Percentiles rank a stretch among this genome's conserved stretches.
Evolutionary conservation across 495 filamentous ascomycete species (phyloP).

Genomic region (Aspergillus haitiensis): DNA sequence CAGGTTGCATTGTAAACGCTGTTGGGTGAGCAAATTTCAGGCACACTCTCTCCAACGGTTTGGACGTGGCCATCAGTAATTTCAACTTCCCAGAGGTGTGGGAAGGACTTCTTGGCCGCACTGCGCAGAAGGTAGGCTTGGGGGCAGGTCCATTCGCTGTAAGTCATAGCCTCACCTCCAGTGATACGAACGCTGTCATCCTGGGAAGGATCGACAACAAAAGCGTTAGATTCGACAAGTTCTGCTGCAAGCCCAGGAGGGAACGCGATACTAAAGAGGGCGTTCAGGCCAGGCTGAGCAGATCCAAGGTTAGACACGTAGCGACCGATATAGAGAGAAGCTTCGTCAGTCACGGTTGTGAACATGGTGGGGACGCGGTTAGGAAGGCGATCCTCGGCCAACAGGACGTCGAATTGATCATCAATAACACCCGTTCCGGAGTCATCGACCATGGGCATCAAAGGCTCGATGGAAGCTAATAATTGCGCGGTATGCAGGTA

Average conservation of each 20-base stretch:
- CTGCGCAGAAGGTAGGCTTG: slow-evolving; percentile 30
- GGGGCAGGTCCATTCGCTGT: slow-evolving; percentile 33
- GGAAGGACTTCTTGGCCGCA: slow-evolving; percentile 17
- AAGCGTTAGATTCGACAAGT: slow-evolving; percentile 22
- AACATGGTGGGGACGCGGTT: slow-evolving; percentile 34
- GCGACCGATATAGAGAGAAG: slow-evolving; percentile 22
- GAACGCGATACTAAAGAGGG: slow-evolving; percentile 21
- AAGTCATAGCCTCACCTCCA: slow-evolving; percentile 23
- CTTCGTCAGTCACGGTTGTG: slow-evolving; percentile 31
- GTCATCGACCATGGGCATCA: slow-evolving; percentile 34
- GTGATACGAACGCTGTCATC: slow-evolving; percentile 25
- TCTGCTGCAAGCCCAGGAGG: not conserved
- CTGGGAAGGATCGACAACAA: slow-evolving; percentile 21
- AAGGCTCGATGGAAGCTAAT: slow-evolving; percentile 30
- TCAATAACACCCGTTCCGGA: slow-evolving; percentile 29
- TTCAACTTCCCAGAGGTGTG: slow-evolving; percentile 27
- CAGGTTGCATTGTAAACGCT: slow-evolving; percentile 33
- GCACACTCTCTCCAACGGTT: slow-evolving; percentile 16
- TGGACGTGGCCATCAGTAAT: slow-evolving; percentile 32
- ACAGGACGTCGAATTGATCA: slow-evolving; percentile 33
- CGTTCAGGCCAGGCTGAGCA: slow-evolving; percentile 14
- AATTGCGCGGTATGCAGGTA: slow-evolving; percentile 27
- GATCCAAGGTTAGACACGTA: slow-evolving; percentile 24
- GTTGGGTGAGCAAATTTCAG: slow-evolving; percentile 33
- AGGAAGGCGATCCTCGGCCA: slow-evolving; percentile 21